These are phyloP conservation scores for Colletotrichum euphorbiae DNA, from an alignment of 2,329 filamentous ascomycete species.

Conservation along the genomic window DNA sequence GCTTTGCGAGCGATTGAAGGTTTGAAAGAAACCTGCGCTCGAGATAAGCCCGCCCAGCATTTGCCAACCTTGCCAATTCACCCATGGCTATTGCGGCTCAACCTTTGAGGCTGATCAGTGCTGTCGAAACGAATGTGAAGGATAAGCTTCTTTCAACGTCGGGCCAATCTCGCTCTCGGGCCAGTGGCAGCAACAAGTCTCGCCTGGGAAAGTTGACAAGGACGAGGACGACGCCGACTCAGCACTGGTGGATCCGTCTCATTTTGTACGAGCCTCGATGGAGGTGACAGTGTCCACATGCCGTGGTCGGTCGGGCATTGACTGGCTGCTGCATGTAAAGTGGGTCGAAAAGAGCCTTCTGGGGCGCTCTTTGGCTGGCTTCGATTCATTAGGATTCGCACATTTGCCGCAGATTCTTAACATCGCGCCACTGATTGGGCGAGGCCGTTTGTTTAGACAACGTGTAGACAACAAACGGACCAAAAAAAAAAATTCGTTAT, in stretches of 20 bases:
- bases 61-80: conserved; percentile 20
- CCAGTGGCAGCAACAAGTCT: background rate
- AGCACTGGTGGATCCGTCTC: conserved; percentile 1
- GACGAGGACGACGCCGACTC: conserved; percentile 1
- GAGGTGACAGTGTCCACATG: conserved; percentile 2
- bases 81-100: conserved; percentile 26
- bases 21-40: background rate
- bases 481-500: conserved; percentile 5
- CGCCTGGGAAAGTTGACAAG: background rate
- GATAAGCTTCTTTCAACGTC: conserved; percentile 34
- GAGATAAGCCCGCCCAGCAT: background rate
- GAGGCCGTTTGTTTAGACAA: background rate
- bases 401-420: conserved; percentile 15
- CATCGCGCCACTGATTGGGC: conserved; percentile 19
- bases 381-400: conserved; percentile 9
- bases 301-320: conserved; percentile 1
- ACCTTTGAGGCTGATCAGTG: conserved; percentile 4
- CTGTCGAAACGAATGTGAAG: background rate
- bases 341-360: background rate
- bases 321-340: conserved; percentile 19
- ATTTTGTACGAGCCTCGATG: background rate
- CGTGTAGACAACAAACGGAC: conserved; percentile 1
- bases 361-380: conserved; percentile 10
- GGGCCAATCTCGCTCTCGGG: background rate
- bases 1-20: too few relatives aligned